These are phyloP conservation scores for Arthromyces matolae DNA, from an alignment of 768 basidiomycete genomes.

Conservation along the genomic window DNA sequence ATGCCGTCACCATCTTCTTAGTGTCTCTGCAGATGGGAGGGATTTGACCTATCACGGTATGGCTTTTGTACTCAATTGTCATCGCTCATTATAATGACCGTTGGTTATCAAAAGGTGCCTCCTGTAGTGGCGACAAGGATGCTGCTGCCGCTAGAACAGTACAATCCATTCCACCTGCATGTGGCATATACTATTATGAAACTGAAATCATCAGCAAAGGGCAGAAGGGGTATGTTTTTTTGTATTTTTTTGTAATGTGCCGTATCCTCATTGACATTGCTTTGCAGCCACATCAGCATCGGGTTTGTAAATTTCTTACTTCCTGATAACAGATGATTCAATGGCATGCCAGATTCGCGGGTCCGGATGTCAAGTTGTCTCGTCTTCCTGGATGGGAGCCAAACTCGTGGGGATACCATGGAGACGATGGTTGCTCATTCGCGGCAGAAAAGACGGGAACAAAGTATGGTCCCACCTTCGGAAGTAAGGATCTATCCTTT, in stretches of 20 bases:
- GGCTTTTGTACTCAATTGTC: constrained; percentile 6
- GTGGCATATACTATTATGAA: constrained; percentile 95
- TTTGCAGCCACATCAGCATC: constrained; percentile 68
- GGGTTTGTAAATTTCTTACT: constrained; percentile 47
- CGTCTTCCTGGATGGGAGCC: constrained; percentile 85
- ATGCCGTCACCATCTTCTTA: constrained; percentile 54
- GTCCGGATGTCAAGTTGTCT: constrained; percentile 57
- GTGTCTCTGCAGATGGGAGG: constrained; percentile 65
- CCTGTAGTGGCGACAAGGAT: constrained; percentile 67
- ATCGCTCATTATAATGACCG: not conserved
- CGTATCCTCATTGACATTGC: constrained; percentile 16
- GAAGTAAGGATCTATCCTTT: constrained; percentile 48
- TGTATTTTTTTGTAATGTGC: constrained; percentile 2
- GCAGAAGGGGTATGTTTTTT: constrained; percentile 62
- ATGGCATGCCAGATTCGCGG: constrained; percentile 54
- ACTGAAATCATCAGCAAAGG: constrained; percentile 80
- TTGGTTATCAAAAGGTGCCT: constrained; percentile 38
- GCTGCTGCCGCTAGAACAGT: constrained; percentile 81
- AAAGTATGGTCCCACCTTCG: constrained; percentile 75
- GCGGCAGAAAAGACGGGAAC: constrained; percentile 69
- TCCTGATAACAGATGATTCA: constrained; percentile 4
- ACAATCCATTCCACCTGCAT: constrained; percentile 74
- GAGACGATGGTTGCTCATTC: constrained; percentile 82
- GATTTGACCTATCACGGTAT: constrained; percentile 71
- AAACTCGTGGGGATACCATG: constrained; percentile 89